Evolutionary conservation across 2,329 filamentous ascomycete genomes (phyloP), one percentile per base, ranked within the genome.

Genomic region (Colletotrichum higginsianum): DNA sequence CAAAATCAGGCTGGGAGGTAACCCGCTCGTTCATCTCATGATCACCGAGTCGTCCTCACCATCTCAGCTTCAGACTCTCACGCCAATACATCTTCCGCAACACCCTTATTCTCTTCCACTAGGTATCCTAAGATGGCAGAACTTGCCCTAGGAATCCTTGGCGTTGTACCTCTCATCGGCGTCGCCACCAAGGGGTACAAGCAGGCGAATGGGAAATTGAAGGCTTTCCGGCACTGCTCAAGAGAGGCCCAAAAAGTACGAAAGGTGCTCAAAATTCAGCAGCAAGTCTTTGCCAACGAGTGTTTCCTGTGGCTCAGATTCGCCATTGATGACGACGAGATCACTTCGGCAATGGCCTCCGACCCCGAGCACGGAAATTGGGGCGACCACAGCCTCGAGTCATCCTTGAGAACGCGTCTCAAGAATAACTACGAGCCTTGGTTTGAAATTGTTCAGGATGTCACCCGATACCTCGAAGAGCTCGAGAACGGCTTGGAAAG

Each of bases 131-230:
- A 16, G 13, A 66, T 72, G 60, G 60, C 66, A 3, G 70, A 72
- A 26, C 46, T 72, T 4, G 61, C 65, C 2, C 21, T 72, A 7
- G 65, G 60, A 12, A 21, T 72, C 8, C 49, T 72, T 23, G 69
- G 69, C n/a, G 30, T 72, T 8, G 56, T 68, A 7, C 65, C 69
- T 2, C 12, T 68, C 2, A 30, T 68, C 15, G 69, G 65, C 47
- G 38, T 53, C 53, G 69, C 64, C n/a, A 61, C 58, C 35, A 61
- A 64, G 18, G 58, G 65, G 9, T 68, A 68, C 56, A 50, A 65
- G 53, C 38, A 42, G n/a, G 60, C 61, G 18, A 52, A 57, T 12
- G 7, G 26, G n/a, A 67, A 68, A 18, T 11, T 72, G 23, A 65
- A 65, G 16, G 26, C 47, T 23, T 71, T 63, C 49, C 63, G 63